Evolutionary conservation across 148 eudicot genomes (phyloP).

Genomic region (Diospyros lotus): DNA sequence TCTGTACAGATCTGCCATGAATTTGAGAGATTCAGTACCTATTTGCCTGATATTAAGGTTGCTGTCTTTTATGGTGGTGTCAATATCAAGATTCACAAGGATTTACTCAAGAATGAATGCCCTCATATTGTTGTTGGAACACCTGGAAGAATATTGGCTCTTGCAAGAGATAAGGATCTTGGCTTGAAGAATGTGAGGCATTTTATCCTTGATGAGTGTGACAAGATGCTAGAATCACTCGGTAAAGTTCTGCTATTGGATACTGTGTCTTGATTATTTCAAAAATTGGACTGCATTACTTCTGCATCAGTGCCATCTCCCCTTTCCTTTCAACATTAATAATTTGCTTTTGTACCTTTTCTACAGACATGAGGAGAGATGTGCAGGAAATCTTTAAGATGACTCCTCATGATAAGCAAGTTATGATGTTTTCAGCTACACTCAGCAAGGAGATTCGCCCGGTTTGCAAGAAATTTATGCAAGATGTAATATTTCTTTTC

Average conservation of each 20-base stretch:
- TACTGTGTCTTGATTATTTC: not conserved
- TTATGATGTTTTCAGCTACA: constrained; percentile 49
- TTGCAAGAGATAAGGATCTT: constrained; percentile 54
- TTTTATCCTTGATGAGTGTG: constrained; percentile 60
- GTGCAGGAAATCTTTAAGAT: constrained; percentile 41
- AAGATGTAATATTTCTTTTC: constrained; percentile 27
- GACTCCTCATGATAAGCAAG: constrained; percentile 48
- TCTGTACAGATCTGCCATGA: constrained; percentile 51
- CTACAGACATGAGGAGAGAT: constrained; percentile 39
- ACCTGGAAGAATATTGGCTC: constrained; percentile 49
- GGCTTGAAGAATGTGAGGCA: constrained; percentile 55
- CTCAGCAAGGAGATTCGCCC: constrained; percentile 48
- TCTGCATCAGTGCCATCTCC: not conserved
- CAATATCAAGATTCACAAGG: constrained; percentile 49
- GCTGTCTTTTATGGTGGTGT: constrained; percentile 66
- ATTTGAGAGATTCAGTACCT: constrained; percentile 52
- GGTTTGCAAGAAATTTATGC: constrained; percentile 49
- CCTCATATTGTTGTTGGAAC: constrained; percentile 70
- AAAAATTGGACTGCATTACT: not conserved
- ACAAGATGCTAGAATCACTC: constrained; percentile 61
- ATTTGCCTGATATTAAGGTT: constrained; percentile 50
- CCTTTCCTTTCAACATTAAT: not conserved
- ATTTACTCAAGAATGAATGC: constrained; percentile 54
- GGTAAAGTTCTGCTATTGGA: constrained; percentile 23
- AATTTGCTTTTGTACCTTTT: not conserved